Evolutionary conservation across 176 grass and related monocot species (phyloP).

Genomic region (Oryza brachyantha): DNA sequence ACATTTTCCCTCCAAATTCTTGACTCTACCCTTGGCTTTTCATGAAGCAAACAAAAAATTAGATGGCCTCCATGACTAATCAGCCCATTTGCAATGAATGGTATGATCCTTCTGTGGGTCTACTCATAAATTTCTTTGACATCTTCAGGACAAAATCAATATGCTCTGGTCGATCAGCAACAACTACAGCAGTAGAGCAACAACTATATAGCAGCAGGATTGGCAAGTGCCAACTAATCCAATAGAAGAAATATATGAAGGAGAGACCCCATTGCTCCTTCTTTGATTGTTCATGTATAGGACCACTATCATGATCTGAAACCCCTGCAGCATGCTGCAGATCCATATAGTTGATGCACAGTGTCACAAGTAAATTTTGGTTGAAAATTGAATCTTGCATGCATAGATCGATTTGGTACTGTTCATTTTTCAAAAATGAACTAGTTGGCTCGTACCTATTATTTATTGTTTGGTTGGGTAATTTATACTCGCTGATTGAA

Average conservation of each 20-base stretch:
- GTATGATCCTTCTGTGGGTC: conserved; percentile 32
- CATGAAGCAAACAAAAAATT: background rate
- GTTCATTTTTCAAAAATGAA: background rate
- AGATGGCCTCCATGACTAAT: conserved; percentile 12
- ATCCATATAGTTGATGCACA: background rate
- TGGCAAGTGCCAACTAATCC: conserved; percentile 35
- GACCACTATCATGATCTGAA: background rate
- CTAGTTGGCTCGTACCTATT: background rate
- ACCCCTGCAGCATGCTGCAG: conserved; percentile 3
- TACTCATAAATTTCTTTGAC: conserved; percentile 15
- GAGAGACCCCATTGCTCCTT: background rate
- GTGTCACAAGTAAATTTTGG: background rate
- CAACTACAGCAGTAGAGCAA: background rate
- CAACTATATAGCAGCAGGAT: background rate
- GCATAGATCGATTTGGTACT: background rate
- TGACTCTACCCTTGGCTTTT: conserved; percentile 20
- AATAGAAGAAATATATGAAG: conserved; percentile 4
- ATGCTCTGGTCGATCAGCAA: background rate
- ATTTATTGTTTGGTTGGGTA: background rate
- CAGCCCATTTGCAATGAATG: conserved; percentile 16
- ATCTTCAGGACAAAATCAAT: conserved; percentile 35
- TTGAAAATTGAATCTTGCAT: background rate
- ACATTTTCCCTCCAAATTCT: conserved; percentile 35
- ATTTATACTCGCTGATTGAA: background rate
- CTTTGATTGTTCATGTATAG: background rate